These are phyloP conservation scores for Monosporascus cannonballus DNA, from an alignment of 2,329 filamentous ascomycete genomes.

Conservation along the genomic window DNA sequence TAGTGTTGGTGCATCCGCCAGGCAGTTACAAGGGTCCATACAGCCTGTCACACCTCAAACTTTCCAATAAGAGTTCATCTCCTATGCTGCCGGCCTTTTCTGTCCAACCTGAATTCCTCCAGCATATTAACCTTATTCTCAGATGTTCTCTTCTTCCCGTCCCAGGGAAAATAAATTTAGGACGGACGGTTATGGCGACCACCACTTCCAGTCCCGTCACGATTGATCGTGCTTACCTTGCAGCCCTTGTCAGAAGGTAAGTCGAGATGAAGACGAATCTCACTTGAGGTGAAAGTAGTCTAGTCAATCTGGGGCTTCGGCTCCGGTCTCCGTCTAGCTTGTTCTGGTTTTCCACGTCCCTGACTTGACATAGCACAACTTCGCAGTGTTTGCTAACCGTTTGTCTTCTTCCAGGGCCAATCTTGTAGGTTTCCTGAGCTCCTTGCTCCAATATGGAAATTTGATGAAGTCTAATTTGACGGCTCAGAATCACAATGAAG, in stretches of 20 bases:
- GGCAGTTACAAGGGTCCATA: no score
- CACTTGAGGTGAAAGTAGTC: no score
- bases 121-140: no score
- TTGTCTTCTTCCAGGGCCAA: slow-evolving; percentile 17
- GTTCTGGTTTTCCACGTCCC: not conserved
- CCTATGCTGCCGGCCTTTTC: no score
- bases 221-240: slow-evolving; percentile 54
- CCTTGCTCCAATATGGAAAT: not conserved
- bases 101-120: no score
- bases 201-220: slow-evolving; percentile 37
- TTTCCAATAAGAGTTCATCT: no score
- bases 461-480: slow-evolving; percentile 6
- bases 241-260: slow-evolving; percentile 57
- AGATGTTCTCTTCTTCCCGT: no score
- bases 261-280: slow-evolving; percentile 14
- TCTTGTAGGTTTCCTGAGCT: slow-evolving; percentile 19
- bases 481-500: slow-evolving; percentile 12
- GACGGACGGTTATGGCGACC: slow-evolving; percentile 16
- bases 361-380: not conserved
- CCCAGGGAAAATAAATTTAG: not conserved
- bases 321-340: not conserved
- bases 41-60: no score
- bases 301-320: no score
- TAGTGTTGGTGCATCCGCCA: no score
- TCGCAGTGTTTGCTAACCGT: slow-evolving; percentile 10